Evolutionary conservation across 148 eudicot species (phyloP).

Genomic region (Salicornia ramosissima): DNA sequence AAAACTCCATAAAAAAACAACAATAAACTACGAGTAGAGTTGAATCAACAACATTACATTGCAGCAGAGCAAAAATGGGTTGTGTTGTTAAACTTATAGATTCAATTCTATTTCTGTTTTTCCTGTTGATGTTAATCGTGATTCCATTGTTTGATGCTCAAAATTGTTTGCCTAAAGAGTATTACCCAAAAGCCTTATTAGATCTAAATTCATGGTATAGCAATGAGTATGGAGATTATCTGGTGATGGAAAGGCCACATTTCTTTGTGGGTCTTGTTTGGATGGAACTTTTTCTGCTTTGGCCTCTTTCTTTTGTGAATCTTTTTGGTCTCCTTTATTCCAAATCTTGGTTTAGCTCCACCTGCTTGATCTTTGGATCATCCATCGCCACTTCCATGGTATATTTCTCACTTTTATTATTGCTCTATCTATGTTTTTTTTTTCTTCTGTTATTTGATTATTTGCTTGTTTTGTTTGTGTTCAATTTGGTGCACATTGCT

Average conservation of each 20-base stretch:
- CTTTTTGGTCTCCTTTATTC: conserved; percentile 20
- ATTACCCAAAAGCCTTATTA: conserved; percentile 25
- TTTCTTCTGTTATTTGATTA: too few relatives aligned
- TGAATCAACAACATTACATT: too few relatives aligned
- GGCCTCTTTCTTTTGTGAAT: conserved; percentile 34
- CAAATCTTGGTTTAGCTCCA: conserved; percentile 32
- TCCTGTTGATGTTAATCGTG: conserved; percentile 19
- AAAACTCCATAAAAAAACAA: too few relatives aligned
- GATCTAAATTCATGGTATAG: conserved; percentile 27
- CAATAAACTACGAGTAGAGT: too few relatives aligned
- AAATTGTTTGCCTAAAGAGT: conserved; percentile 21
- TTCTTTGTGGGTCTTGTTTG: conserved; percentile 39
- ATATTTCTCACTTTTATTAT: background rate
- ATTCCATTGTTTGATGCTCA: conserved; percentile 32
- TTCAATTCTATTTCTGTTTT: conserved; percentile 27
- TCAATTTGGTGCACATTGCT: too few relatives aligned
- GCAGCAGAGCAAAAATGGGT: too few relatives aligned
- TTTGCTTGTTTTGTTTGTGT: too few relatives aligned
- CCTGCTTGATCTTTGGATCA: conserved; percentile 34
- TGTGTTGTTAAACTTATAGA: conserved; percentile 24
- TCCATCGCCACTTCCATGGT: conserved; percentile 32
- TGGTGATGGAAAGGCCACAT: conserved; percentile 30
- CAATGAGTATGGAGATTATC: conserved; percentile 32
- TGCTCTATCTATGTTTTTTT: too few relatives aligned
- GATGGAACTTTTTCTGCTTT: conserved; percentile 27